phyloP scores from a whole-genome alignment of 345 rosid species.

The Arabidopsis suecica region DNA sequence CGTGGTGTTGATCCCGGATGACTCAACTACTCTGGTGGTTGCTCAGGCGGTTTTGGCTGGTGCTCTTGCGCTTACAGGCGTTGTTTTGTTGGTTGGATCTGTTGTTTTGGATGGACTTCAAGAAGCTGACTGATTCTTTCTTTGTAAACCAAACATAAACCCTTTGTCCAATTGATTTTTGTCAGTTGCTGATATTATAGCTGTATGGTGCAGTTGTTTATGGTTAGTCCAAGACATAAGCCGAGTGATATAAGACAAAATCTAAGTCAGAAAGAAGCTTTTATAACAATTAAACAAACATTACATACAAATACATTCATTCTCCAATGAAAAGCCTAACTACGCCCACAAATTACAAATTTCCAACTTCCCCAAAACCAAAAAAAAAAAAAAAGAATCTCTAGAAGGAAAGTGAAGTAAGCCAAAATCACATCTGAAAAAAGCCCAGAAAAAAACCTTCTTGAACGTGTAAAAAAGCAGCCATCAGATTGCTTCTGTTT shows the following conservation, averaged over 20 bases:
- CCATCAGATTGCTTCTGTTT: constrained; percentile 26
- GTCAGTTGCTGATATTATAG: constrained; percentile 21
- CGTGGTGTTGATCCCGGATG: constrained; percentile 81
- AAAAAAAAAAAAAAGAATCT: constrained; percentile 21
- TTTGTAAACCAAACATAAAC: constrained; percentile 19
- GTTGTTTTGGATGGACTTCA: constrained; percentile 79
- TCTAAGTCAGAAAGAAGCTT: constrained; percentile 15
- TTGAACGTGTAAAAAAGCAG: constrained; percentile 21
- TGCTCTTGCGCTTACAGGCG: constrained; percentile 67
- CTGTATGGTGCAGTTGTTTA: not conserved
- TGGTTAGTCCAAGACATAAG: constrained; percentile 12
- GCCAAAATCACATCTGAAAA: constrained; percentile 31
- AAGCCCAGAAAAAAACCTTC: constrained; percentile 13
- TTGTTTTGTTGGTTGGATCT: constrained; percentile 79
- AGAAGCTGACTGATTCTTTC: constrained; percentile 71
- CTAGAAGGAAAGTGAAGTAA: constrained; percentile 32
- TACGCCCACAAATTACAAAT: constrained; percentile 37
- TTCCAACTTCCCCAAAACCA: constrained; percentile 35
- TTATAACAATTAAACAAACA: constrained; percentile 39
- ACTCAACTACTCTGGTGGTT: constrained; percentile 67
- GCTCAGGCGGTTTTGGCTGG: constrained; percentile 73
- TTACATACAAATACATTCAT: constrained; percentile 42
- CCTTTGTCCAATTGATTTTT: not conserved
- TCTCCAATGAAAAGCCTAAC: constrained; percentile 26
- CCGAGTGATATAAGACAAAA: not conserved